Evolutionary conservation across 208 protist genomes (phyloP).

Genomic region (Leishmania lainsoni): DNA sequence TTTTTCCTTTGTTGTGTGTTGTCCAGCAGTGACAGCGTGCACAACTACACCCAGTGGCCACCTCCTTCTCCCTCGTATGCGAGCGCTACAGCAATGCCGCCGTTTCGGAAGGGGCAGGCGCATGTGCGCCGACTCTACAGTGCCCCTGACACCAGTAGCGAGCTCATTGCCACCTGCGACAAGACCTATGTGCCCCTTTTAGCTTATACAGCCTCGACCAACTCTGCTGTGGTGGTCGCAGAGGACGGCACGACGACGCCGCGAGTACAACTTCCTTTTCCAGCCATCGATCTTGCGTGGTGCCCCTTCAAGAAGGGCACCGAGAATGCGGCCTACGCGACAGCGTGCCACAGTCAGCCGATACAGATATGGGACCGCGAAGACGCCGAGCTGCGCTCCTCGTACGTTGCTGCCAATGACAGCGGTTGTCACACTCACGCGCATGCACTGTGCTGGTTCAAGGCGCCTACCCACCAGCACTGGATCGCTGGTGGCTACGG

Average conservation of each 20-base stretch:
- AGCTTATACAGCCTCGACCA: conserved; percentile 7
- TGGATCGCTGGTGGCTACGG: conserved; percentile 75
- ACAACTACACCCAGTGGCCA: background rate
- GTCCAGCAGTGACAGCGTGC: background rate
- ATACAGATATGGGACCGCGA: conserved; percentile 83
- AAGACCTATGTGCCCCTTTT: conserved; percentile 23
- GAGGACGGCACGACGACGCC: conserved; percentile 19
- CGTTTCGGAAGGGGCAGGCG: conserved; percentile 8
- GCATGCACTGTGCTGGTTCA: conserved; percentile 51
- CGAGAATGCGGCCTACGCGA: conserved; percentile 59
- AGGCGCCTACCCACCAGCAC: conserved; percentile 5
- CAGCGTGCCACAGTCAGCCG: conserved; percentile 53
- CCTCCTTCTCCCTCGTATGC: background rate
- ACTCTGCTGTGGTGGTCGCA: background rate
- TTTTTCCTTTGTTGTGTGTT: background rate
- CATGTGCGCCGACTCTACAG: conserved; percentile 57
- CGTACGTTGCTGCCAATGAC: conserved; percentile 65
- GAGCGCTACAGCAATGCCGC: background rate
- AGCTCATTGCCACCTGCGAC: conserved; percentile 58
- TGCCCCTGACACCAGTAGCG: conserved; percentile 49
- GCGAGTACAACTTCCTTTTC: conserved; percentile 61
- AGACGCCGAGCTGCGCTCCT: conserved; percentile 62
- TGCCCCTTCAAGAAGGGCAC: conserved; percentile 69
- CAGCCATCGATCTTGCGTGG: conserved; percentile 75
- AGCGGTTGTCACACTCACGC: conserved; percentile 55